Percentiles rank a stretch among this genome's conserved stretches.
phyloP scores from a whole-genome alignment of 164 flowering plant species.

The Malania oleifera region DNA sequence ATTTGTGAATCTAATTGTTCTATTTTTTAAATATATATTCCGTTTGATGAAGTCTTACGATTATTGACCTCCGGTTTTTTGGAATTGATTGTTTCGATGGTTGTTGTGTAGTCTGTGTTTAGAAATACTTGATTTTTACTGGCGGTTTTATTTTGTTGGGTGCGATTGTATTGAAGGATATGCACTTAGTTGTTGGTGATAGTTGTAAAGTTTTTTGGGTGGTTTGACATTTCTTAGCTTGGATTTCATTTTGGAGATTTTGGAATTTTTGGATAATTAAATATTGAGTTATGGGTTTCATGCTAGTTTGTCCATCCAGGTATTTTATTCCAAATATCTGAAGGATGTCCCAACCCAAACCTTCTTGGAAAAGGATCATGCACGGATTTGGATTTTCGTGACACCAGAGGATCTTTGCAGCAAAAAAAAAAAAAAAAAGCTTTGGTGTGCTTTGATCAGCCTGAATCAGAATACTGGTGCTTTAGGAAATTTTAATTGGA shows the following conservation, averaged over 20 bases:
- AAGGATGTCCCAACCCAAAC: too few relatives aligned
- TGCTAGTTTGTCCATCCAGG: too few relatives aligned
- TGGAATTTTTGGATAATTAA: neutral
- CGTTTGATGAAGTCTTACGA: neutral
- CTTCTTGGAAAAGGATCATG: neutral
- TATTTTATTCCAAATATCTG: neutral
- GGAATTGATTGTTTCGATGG: neutral
- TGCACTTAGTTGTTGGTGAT: neutral
- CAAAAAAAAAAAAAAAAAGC: too few relatives aligned
- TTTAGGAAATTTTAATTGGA: too few relatives aligned
- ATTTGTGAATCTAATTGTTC: too few relatives aligned
- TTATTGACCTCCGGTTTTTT: neutral
- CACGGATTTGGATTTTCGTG: neutral
- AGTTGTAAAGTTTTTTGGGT: neutral
- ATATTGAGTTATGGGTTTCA: neutral
- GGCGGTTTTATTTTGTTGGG: neutral
- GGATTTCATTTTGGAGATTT: neutral
- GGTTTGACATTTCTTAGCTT: neutral
- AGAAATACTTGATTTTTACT: neutral
- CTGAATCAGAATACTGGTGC: too few relatives aligned
- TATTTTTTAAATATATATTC: too few relatives aligned
- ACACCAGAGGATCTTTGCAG: neutral
- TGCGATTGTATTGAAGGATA: too few relatives aligned
- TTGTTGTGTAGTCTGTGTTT: neutral
- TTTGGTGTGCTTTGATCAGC: too few relatives aligned